Evolutionary conservation across 1,139 yeast species (phyloP), one percentile per base, ranked within the genome.

Genomic region (Geotrichum phurueaensis): DNA sequence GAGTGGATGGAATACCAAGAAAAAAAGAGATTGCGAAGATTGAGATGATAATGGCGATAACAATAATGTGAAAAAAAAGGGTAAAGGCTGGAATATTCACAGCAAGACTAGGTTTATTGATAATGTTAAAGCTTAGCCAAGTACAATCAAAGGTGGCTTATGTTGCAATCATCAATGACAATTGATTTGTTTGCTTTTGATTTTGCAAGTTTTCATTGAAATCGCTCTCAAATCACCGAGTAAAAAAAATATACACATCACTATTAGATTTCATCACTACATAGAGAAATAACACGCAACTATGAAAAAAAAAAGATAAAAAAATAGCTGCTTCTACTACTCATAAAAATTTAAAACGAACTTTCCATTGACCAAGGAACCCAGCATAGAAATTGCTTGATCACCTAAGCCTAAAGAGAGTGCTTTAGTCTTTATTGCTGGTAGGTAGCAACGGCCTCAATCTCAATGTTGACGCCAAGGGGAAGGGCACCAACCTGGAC

Each of bases 401-500:
- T 7, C n/a, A 39, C 10, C 47, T 2, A 7, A 3, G 9, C 20
- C 18, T 39, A 39, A 39, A 39, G 47, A 15, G 47, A 39, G 22
- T n/a, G 18, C 47, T 15, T 39, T 39, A 39, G 7, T 18, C 22
- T n/a, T 39, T 22, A 39, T 39, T 39, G 47, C 47, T 39, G 47
- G 47, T 39, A 56, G 31, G 59, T 59, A 61, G 97, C 97, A 75
- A 91, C 78, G 58, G 85, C 89, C 78, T 91, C 97, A 68, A 82
- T 78, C 73, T 82, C 85, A 59, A 73, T 81, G 62, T 83, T 87
- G 63, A 85, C 89, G 62, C 90, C 89, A 73, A 91, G 83, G 64
- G 98, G 98, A 71, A 91, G 84, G 65, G 84, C 84, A 74, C 84
- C 85, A 66, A 90, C 97, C 53, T 96, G 96, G 67, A 91, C 96